phyloP scores from a whole-genome alignment of 345 rosid species.

The Acer negundo region DNA sequence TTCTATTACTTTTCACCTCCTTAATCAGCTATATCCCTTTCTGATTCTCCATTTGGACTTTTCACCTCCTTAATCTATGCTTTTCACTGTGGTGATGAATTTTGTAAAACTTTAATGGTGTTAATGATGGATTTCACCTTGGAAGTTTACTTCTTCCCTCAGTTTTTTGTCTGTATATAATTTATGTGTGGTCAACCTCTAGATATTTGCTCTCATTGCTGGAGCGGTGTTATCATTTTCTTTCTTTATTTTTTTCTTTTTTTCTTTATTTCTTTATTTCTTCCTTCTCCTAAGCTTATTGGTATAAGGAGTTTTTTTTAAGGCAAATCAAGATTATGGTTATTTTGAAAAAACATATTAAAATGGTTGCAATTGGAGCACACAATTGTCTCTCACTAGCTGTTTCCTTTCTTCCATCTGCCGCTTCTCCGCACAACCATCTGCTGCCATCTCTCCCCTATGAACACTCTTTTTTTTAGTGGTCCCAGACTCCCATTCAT shows the following conservation, averaged over 20 bases:
- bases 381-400: no score
- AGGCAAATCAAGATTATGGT: not conserved
- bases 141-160: not conserved
- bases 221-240: no score
- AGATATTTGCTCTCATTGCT: not conserved
- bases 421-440: constrained; percentile 36
- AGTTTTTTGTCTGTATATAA: not conserved
- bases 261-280: not conserved
- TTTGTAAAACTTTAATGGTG: not conserved
- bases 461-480: constrained; percentile 18
- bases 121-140: not conserved
- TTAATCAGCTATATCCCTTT: no score
- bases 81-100: no score
- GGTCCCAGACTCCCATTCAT: constrained; percentile 61
- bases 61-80: no score
- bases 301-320: not conserved
- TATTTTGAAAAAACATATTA: not conserved
- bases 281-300: not conserved
- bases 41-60: no score
- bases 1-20: no score
- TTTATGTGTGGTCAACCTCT: not conserved
- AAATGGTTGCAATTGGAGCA: no score
- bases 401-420: no score
- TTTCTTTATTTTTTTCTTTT: no score
- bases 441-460: constrained; percentile 18